These are phyloP conservation scores for Graphilbum fragrans DNA, from an alignment of 2,329 filamentous ascomycete genomes.

Conservation along the genomic window DNA sequence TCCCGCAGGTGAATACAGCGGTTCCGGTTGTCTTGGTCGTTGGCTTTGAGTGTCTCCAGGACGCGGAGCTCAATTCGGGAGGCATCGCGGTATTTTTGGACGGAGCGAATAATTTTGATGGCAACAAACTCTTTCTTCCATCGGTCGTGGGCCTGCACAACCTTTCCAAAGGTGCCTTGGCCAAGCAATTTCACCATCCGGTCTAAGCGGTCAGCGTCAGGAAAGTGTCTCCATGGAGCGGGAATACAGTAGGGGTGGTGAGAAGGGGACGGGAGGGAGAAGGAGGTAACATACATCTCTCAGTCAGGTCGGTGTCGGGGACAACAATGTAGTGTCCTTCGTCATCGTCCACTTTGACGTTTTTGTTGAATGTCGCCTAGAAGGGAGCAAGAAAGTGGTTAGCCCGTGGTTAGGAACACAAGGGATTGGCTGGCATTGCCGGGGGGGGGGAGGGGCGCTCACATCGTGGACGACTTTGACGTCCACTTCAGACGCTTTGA, in stretches of 20 bases:
- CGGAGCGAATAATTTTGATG: slow-evolving; percentile 95
- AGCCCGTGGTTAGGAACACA: too few relatives aligned
- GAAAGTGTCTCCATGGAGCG: not conserved
- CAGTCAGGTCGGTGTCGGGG: slow-evolving; percentile 73
- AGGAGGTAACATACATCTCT: slow-evolving; percentile 59
- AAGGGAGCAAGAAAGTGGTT: slow-evolving; percentile 9
- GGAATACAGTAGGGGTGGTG: not conserved
- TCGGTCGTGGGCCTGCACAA: slow-evolving; percentile 82
- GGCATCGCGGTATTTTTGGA: slow-evolving; percentile 96
- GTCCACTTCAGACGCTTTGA: slow-evolving; percentile 74
- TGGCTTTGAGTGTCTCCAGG: slow-evolving; percentile 79
- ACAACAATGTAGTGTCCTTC: slow-evolving; percentile 95
- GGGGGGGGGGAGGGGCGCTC: slow-evolving; percentile 23
- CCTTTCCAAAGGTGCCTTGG: slow-evolving; percentile 96
- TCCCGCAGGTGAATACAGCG: slow-evolving; percentile 94
- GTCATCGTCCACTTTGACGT: slow-evolving; percentile 81
- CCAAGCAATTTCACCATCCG: slow-evolving; percentile 81
- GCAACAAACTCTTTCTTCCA: slow-evolving; percentile 69
- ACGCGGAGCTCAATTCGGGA: slow-evolving; percentile 90
- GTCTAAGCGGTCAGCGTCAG: slow-evolving; percentile 40
- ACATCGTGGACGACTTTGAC: slow-evolving; percentile 53
- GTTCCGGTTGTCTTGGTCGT: slow-evolving; percentile 85
- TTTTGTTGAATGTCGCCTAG: slow-evolving; percentile 24
- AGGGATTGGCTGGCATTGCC: too few relatives aligned
- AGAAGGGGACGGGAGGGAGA: not conserved